phyloP scores from a whole-genome alignment of 495 filamentous ascomycete species.

The Neurospora sp. region DNA sequence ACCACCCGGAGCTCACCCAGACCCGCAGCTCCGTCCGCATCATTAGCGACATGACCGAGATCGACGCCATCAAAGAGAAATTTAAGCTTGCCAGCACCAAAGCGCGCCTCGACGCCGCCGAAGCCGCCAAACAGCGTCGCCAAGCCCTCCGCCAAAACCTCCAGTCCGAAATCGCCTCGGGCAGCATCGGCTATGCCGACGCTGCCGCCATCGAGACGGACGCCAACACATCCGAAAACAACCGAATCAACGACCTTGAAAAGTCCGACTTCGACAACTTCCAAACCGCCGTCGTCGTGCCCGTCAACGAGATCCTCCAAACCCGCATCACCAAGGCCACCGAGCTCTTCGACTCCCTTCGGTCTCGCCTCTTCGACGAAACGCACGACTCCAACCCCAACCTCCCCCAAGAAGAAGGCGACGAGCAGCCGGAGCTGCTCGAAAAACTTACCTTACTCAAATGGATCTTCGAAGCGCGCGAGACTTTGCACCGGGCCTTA shows the following conservation, averaged over 20 bases:
- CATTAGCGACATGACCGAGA: conserved; percentile 64
- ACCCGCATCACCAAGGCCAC: conserved; percentile 53
- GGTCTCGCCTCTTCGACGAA: conserved; percentile 60
- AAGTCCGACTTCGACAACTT: conserved; percentile 69
- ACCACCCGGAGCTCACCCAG: conserved; percentile 74
- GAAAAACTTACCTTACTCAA: conserved; percentile 92
- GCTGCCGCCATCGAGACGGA: conserved; percentile 65
- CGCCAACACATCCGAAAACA: conserved; percentile 51
- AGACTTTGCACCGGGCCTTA: conserved; percentile 71
- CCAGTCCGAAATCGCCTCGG: conserved; percentile 60
- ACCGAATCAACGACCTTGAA: conserved; percentile 48
- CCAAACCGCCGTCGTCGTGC: conserved; percentile 63
- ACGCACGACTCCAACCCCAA: conserved; percentile 64
- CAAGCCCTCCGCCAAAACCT: conserved; percentile 46
- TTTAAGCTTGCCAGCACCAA: conserved; percentile 39
- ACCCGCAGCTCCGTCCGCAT: conserved; percentile 66
- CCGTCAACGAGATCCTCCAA: conserved; percentile 63
- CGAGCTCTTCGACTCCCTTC: conserved; percentile 59
- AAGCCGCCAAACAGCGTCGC: conserved; percentile 33
- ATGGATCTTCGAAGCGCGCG: conserved; percentile 93
- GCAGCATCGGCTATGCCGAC: conserved; percentile 67
- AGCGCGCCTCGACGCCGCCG: conserved; percentile 31
- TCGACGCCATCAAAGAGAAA: conserved; percentile 54
- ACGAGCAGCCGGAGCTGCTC: conserved; percentile 86
- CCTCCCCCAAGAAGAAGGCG: conserved; percentile 82